Evolutionary conservation across 2,329 filamentous ascomycete species (phyloP).

Genomic region (Hymenoscyphus scutula): DNA sequence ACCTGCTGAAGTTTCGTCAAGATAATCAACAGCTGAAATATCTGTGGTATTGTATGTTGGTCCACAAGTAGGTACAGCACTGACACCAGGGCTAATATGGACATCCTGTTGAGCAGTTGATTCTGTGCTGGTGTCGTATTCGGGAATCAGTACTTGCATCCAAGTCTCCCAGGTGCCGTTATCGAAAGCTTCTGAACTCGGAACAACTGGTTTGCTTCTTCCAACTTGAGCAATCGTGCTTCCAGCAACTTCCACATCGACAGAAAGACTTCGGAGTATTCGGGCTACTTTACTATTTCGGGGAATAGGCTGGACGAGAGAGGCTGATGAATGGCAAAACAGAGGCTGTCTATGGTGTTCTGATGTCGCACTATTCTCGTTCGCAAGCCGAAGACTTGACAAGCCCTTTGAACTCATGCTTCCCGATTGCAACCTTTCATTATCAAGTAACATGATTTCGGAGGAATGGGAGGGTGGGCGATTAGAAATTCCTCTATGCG

Average conservation of each 20-base stretch:
- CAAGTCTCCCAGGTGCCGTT: constrained; percentile 34
- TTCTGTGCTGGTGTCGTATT: constrained; percentile 2
- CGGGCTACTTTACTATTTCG: constrained; percentile 26
- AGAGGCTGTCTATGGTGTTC: constrained; percentile 7
- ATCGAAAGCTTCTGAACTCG: constrained; percentile 28
- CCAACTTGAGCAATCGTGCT: constrained; percentile 32
- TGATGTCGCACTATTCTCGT: neutral
- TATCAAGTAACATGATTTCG: constrained; percentile 34
- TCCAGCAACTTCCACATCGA: constrained; percentile 16
- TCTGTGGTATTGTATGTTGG: neutral
- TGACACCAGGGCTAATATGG: constrained; percentile 30
- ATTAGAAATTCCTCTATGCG: constrained; percentile 1
- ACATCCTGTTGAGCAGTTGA: neutral
- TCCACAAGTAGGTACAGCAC: constrained; percentile 13
- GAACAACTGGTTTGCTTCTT: constrained; percentile 16
- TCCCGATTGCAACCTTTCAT: constrained; percentile 12
- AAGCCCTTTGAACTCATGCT: neutral
- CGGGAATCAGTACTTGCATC: constrained; percentile 19
- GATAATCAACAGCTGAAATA: neutral
- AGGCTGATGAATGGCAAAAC: constrained; percentile 22
- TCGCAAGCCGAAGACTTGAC: neutral
- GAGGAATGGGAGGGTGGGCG: constrained; percentile 22
- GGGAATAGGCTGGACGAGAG: constrained; percentile 31
- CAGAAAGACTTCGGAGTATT: constrained; percentile 24
- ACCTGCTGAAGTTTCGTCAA: neutral